These are phyloP conservation scores for Globisporangium uncinulatum DNA, from an alignment of 352 stramenopile genomes.

Conservation along the genomic window DNA sequence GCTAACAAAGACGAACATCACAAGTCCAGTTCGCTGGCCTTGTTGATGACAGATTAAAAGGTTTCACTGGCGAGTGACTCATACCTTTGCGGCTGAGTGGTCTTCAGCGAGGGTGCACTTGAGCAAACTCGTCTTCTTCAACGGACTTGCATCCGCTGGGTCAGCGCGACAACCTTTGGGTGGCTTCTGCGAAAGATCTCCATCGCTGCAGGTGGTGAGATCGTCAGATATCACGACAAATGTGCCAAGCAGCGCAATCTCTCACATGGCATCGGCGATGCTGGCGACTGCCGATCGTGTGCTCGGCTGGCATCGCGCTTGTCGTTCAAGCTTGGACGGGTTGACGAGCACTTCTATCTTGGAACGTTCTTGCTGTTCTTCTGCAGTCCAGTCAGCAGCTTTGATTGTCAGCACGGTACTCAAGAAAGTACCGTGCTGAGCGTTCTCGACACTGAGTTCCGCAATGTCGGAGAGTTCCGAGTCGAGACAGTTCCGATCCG, in stretches of 20 bases:
- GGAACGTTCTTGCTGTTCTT: neutral
- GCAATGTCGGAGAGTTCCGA: slow-evolving; percentile 8
- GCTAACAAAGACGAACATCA: neutral
- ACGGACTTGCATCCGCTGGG: neutral
- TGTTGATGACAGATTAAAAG: neutral
- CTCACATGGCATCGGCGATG: neutral
- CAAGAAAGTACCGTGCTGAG: neutral
- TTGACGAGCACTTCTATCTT: neutral
- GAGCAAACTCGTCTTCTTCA: neutral
- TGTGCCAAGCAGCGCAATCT: neutral
- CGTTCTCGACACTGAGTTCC: slow-evolving; percentile 8
- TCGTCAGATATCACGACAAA: neutral
- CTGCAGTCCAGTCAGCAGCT: no score
- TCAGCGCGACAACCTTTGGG: neutral
- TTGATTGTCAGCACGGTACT: no score
- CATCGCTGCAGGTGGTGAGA: neutral
- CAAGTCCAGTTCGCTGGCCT: neutral
- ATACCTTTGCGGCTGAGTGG: neutral
- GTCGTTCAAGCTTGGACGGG: neutral
- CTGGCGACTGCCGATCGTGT: neutral
- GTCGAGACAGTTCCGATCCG: slow-evolving; percentile 2
- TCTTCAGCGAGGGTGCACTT: neutral
- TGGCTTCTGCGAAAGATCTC: neutral
- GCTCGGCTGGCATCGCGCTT: neutral
- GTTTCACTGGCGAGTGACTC: neutral